A percentile compares a stretch with the other conserved stretches of the same genome.
Conservation (phyloP, 1,284 basidiomycete genomes). For the Apiotrichum brassicae region DNA sequence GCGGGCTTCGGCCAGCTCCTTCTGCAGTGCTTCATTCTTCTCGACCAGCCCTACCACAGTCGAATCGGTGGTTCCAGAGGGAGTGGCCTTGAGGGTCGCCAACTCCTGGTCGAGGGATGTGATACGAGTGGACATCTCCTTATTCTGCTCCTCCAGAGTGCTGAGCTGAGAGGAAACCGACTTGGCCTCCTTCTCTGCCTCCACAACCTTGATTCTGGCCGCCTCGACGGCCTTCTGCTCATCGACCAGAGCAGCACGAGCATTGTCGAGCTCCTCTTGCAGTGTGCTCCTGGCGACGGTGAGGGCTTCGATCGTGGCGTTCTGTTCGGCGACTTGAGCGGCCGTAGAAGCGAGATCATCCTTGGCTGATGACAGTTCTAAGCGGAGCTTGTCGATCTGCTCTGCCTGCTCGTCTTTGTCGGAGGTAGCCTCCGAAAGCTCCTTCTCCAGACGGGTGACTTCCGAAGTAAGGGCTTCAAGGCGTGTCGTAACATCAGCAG, state of each 20-base stretch:
- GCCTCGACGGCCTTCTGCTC: neutral
- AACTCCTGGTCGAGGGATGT: slow-evolving; percentile 8
- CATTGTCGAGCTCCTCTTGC: neutral
- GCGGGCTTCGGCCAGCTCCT: slow-evolving; percentile 18
- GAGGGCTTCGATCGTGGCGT: neutral
- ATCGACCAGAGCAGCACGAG: neutral
- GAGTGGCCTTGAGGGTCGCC: neutral
- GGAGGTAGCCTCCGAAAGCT: neutral
- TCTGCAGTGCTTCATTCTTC: slow-evolving; percentile 27
- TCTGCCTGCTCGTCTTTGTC: neutral
- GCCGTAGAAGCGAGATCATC: neutral
- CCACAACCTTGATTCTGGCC: neutral
- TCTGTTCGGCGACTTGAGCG: neutral
- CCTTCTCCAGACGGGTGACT: neutral
- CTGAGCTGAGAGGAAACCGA: slow-evolving; percentile 1
- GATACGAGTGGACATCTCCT: slow-evolving; percentile 6
- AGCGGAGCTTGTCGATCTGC: neutral
- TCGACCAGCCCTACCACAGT: slow-evolving; percentile 1
- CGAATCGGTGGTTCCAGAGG: too few species aligned
- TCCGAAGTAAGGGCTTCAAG: neutral
- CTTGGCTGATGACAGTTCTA: neutral
- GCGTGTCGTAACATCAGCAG: neutral
- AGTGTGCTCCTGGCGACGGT: neutral
- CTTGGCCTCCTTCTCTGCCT: slow-evolving; percentile 4
- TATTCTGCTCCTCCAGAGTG: slow-evolving; percentile 10